phyloP scores from a whole-genome alignment of 257 asterid genomes.

The Echites panduratus region DNA sequence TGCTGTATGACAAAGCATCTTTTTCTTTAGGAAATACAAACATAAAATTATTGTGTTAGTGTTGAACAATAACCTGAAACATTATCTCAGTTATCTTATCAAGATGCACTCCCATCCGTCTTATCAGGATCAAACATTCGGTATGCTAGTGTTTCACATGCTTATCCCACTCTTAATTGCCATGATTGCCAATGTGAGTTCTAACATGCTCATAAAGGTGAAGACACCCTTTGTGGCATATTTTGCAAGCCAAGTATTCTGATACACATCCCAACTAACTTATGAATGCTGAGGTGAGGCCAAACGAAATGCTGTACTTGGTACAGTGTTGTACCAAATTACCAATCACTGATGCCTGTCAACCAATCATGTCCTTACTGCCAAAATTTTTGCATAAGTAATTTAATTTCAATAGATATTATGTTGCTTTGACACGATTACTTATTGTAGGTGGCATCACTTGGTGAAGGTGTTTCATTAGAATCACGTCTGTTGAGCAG shows the following conservation, averaged over 20 bases:
- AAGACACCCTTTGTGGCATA: too few relatives aligned
- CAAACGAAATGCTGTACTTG: background rate
- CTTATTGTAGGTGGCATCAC: conserved; percentile 58
- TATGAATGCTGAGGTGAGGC: background rate
- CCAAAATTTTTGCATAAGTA: background rate
- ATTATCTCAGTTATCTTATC: background rate
- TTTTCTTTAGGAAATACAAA: background rate
- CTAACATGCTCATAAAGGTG: background rate
- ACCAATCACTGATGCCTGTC: background rate
- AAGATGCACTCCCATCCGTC: background rate
- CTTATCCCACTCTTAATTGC: background rate
- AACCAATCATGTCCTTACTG: background rate
- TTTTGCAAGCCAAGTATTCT: background rate
- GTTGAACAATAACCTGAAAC: too few relatives aligned
- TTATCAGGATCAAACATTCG: too few relatives aligned
- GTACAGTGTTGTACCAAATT: background rate
- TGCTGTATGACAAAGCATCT: too few relatives aligned
- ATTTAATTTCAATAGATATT: background rate
- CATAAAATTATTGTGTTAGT: background rate
- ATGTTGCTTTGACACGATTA: conserved; percentile 6
- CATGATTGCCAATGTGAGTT: too few relatives aligned
- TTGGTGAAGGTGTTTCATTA: conserved; percentile 92
- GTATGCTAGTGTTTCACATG: background rate
- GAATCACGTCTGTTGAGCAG: conserved; percentile 95
- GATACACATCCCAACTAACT: background rate